Conservation (phyloP, 495 filamentous ascomycete genomes). For the Podospora comata region DNA sequence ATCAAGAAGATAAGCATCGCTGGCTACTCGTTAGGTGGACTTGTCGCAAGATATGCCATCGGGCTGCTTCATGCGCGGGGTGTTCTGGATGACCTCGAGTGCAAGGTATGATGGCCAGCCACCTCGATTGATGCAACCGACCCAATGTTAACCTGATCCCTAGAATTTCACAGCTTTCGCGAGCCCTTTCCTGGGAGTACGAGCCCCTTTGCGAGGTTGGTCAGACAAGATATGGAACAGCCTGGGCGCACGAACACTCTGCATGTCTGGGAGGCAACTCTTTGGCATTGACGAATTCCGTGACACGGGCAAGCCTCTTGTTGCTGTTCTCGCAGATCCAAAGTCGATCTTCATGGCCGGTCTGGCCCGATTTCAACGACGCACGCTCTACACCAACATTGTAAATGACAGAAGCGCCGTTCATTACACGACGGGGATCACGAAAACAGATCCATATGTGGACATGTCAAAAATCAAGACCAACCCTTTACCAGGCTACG, state of each 20-base stretch:
- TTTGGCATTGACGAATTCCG: slow-evolving; percentile 85
- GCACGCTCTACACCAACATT: slow-evolving; percentile 77
- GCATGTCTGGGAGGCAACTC: slow-evolving; percentile 78
- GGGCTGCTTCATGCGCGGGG: slow-evolving; percentile 79
- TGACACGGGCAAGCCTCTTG: slow-evolving; percentile 71
- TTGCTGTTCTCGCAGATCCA: slow-evolving; percentile 78
- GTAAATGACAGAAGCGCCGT: slow-evolving; percentile 75
- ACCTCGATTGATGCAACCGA: background rate
- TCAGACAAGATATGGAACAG: slow-evolving; percentile 72
- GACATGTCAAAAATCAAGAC: slow-evolving; percentile 61
- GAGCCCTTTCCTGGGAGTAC: slow-evolving; percentile 82
- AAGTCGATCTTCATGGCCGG: slow-evolving; percentile 82
- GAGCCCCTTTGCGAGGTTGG: slow-evolving; percentile 67
- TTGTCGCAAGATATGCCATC: slow-evolving; percentile 83
- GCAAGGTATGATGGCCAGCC: slow-evolving; percentile 53
- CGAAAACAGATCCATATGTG: slow-evolving; percentile 70
- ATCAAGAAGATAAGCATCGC: slow-evolving; percentile 81
- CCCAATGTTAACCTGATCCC: slow-evolving; percentile 20
- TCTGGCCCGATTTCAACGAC: slow-evolving; percentile 67
- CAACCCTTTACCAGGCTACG: slow-evolving; percentile 72
- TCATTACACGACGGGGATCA: slow-evolving; percentile 78
- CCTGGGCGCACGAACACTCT: slow-evolving; percentile 71
- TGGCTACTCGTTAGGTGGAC: slow-evolving; percentile 85
- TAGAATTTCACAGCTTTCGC: slow-evolving; percentile 93
- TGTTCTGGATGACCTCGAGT: slow-evolving; percentile 71